Percentiles rank a stretch among this genome's conserved stretches.
These are phyloP conservation scores for Achlya hypogyna DNA, from an alignment of 352 stramenopile species.

Conservation along the genomic window DNA sequence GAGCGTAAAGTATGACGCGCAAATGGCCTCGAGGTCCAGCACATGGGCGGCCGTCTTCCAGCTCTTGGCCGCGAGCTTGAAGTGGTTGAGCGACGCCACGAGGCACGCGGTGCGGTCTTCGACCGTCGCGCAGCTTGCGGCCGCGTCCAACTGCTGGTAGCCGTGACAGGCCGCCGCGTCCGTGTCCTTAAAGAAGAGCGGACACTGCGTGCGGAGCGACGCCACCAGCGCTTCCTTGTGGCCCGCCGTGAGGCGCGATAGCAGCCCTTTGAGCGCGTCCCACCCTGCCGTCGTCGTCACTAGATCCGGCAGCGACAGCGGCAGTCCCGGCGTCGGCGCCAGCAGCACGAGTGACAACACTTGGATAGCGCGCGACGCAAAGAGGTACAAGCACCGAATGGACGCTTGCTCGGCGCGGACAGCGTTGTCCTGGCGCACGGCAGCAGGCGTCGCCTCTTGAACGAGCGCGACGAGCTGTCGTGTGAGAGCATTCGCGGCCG, in stretches of 20 bases:
- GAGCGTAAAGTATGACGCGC: slow-evolving; percentile 66
- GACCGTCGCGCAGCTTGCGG: slow-evolving; percentile 52
- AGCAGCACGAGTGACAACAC: slow-evolving; percentile 64
- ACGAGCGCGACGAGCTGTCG: slow-evolving; percentile 54
- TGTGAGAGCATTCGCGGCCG: slow-evolving; percentile 33
- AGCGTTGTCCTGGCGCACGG: slow-evolving; percentile 61
- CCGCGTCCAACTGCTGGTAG: slow-evolving; percentile 72
- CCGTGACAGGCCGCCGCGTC: slow-evolving; percentile 80
- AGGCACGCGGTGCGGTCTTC: slow-evolving; percentile 53
- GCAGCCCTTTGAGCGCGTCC: slow-evolving; percentile 58
- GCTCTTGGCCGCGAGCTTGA: slow-evolving; percentile 75
- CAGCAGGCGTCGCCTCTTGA: slow-evolving; percentile 64
- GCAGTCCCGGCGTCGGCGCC: slow-evolving; percentile 24
- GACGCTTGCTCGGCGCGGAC: slow-evolving; percentile 78
- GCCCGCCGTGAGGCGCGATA: slow-evolving; percentile 61
- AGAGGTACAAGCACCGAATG: slow-evolving; percentile 66
- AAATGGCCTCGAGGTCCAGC: slow-evolving; percentile 67
- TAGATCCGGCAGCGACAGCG: slow-evolving; percentile 67
- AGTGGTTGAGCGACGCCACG: slow-evolving; percentile 65
- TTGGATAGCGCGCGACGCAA: slow-evolving; percentile 71
- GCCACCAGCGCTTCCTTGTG: slow-evolving; percentile 74
- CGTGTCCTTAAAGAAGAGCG: slow-evolving; percentile 71
- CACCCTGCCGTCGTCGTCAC: slow-evolving; percentile 53
- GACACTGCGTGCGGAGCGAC: slow-evolving; percentile 75
- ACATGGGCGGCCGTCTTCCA: slow-evolving; percentile 75